Conservation (phyloP, 2,329 filamentous ascomycete species). For the Scleromitrula shiraiana region DNA sequence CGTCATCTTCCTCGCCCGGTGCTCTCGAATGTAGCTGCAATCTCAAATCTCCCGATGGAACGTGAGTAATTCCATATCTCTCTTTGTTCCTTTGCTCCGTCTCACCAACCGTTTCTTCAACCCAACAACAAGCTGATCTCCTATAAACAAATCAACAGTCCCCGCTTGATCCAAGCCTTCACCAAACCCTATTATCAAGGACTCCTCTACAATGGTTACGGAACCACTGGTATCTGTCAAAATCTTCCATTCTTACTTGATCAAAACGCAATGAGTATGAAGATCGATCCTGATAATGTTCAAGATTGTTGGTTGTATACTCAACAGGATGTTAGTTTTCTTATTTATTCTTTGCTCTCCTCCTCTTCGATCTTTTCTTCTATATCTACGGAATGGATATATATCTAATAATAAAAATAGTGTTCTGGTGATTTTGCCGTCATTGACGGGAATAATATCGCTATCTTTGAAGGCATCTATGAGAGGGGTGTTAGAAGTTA, state of each 20-base stretch:
- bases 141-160: no score
- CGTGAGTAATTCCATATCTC: background rate
- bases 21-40: conserved; percentile 5
- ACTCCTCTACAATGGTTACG: background rate
- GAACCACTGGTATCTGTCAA: background rate
- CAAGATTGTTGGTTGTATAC: conserved; percentile 6
- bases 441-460: background rate
- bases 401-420: no score
- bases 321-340: background rate
- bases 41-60: background rate
- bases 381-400: no score
- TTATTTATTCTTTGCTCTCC: background rate
- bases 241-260: background rate
- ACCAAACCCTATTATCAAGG: background rate
- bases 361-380: no score
- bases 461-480: background rate
- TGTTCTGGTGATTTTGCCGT: background rate
- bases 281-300: background rate
- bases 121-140: no score
- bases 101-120: background rate
- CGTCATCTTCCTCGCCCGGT: background rate
- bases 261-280: background rate
- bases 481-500: background rate
- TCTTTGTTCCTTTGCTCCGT: background rate
- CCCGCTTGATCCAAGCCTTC: background rate